Evolutionary conservation across 2,329 filamentous ascomycete genomes (phyloP).

Genomic region (Epichloe gansuensis): DNA sequence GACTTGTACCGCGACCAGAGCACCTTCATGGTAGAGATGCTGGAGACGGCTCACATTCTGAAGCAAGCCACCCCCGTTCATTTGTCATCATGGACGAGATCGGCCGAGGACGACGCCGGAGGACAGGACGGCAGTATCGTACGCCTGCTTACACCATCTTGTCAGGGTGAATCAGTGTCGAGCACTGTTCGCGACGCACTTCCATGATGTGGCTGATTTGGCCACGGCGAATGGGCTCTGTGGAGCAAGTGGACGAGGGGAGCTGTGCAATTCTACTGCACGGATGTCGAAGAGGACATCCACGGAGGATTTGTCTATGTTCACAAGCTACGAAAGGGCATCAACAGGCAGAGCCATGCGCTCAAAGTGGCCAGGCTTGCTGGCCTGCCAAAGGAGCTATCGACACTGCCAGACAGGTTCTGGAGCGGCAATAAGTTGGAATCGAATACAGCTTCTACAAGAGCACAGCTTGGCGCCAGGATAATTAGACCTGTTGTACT

Average conservation of each 20-base stretch:
- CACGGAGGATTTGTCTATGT: slow-evolving; percentile 70
- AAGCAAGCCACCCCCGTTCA: slow-evolving; percentile 69
- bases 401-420: slow-evolving; percentile 48
- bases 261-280: slow-evolving; percentile 66
- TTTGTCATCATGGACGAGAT: slow-evolving; percentile 99
- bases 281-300: slow-evolving; percentile 68
- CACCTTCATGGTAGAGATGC: slow-evolving; percentile 99
- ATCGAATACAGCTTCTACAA: slow-evolving; percentile 1
- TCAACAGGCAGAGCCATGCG: slow-evolving; percentile 82
- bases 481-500: not conserved
- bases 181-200: slow-evolving; percentile 88
- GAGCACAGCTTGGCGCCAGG: not conserved
- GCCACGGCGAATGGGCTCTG: slow-evolving; percentile 40
- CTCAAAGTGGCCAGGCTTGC: slow-evolving; percentile 88
- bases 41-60: slow-evolving; percentile 86
- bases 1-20: slow-evolving; percentile 91
- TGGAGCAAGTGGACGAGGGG: slow-evolving; percentile 19
- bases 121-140: slow-evolving; percentile 83
- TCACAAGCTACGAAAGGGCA: slow-evolving; percentile 66
- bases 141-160: slow-evolving; percentile 76
- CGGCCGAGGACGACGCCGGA: slow-evolving; percentile 82
- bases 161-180: slow-evolving; percentile 66
- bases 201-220: slow-evolving; percentile 74
- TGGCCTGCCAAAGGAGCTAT: slow-evolving; percentile 66
- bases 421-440: slow-evolving; percentile 20